Evolutionary conservation across 345 rosid genomes (phyloP), one percentile per base, ranked within the genome.

Genomic region (Eucalyptus decipiens): DNA sequence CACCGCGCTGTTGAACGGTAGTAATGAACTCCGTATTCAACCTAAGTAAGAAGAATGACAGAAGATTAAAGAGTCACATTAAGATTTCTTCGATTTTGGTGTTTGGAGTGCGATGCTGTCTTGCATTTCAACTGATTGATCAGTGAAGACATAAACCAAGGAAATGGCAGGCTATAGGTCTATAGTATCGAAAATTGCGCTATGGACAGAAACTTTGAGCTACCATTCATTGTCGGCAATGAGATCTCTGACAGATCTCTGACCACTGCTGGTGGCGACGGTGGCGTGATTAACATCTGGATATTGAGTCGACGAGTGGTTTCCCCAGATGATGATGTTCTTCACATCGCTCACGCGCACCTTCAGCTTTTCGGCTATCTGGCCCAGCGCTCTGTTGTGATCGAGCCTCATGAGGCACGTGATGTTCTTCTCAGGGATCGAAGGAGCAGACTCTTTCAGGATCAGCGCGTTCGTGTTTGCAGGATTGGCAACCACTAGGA

Each of bases 221-320:
- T 91, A 94, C 99, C 99, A 95, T 11, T 91, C 83, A 89, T 95
- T 95, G 86, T 97, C 95, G 28, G 90, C 91, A 37, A 95, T 88
- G 30, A 93, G 91, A 65, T 95, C 94, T 90, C 92, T 92, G 16
- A 93, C 92, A 86, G 95, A 88, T 83, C 89, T 93, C 56, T 94
- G 94, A 58, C 94, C 94, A 7, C 62, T 72, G 87, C 90, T 67
- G 51, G 92, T 90, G 86, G 85, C 80, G 56, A 93, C 94, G 43
- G 92, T 93, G 24, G 97, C 97, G 40, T 97, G 99, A 80, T 92
- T 96, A 87, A 89, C 95, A 90, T 97, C 99, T 40, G 99, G 99
- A 89, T 96, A 96, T 56, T 96, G 99, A 72, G 99, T 96, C 37
- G 98, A 95, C n/a, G 97, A 97, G 90, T 97, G 99, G 90, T 96